Evolutionary conservation across 768 basidiomycete species (phyloP).

Genomic region (Ramaria sp.): DNA sequence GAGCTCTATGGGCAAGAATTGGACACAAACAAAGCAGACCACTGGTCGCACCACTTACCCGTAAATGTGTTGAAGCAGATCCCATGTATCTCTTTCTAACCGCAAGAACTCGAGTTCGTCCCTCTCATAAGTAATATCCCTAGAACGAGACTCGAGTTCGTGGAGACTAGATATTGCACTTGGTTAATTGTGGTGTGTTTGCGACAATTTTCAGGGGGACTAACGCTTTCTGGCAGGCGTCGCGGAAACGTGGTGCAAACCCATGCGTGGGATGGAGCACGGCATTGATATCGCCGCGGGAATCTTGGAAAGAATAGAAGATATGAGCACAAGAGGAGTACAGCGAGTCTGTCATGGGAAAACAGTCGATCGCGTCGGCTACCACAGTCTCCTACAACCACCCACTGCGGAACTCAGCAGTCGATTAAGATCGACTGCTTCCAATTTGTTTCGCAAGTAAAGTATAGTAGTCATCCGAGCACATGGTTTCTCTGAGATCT

Average conservation of each 20-base stretch:
- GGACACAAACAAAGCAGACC: not conserved
- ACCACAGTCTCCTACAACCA: no score
- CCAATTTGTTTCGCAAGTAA: no score
- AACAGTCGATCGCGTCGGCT: not conserved
- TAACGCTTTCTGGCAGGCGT: slow-evolving; percentile 47
- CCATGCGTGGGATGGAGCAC: slow-evolving; percentile 57
- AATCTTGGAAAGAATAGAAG: slow-evolving; percentile 42
- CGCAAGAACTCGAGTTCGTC: slow-evolving; percentile 53
- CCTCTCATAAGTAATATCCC: not conserved
- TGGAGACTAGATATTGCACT: not conserved
- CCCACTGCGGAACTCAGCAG: no score
- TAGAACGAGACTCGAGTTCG: not conserved
- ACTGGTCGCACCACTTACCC: slow-evolving; percentile 46
- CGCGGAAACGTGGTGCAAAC: slow-evolving; percentile 53
- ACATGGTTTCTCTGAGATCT: no score
- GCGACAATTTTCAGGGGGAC: slow-evolving; percentile 27
- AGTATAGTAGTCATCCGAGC: no score
- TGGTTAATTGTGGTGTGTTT: not conserved
- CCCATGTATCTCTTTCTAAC: slow-evolving; percentile 78
- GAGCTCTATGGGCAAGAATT: slow-evolving; percentile 32
- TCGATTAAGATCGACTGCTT: no score
- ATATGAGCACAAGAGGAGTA: slow-evolving; percentile 63
- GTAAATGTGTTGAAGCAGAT: slow-evolving; percentile 59
- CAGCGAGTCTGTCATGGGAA: slow-evolving; percentile 38
- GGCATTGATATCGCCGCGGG: slow-evolving; percentile 41